phyloP scores from a whole-genome alignment of 768 basidiomycete species.

The Psilocybe tampanensis region DNA sequence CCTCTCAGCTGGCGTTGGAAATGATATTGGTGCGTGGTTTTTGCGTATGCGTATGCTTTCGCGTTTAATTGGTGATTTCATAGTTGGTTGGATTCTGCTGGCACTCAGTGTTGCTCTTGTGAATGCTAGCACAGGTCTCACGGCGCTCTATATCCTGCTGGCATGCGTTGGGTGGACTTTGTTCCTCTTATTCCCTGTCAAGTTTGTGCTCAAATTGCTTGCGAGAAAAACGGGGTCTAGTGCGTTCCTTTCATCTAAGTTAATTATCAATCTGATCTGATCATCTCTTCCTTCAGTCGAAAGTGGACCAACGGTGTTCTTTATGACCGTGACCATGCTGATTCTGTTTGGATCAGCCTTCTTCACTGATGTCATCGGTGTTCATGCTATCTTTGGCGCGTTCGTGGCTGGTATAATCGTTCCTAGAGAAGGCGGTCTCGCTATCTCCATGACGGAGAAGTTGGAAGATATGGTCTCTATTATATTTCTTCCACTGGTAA shows the following conservation, averaged over 20 bases:
- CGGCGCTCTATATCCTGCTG: constrained; percentile 85
- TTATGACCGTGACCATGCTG: constrained; percentile 86
- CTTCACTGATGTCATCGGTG: constrained; percentile 92
- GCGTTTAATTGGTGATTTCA: background rate
- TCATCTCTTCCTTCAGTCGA: constrained; percentile 41
- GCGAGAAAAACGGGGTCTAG: constrained; percentile 78
- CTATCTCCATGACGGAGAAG: constrained; percentile 88
- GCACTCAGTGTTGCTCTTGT: constrained; percentile 92
- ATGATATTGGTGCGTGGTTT: constrained; percentile 61
- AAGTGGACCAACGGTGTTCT: constrained; percentile 82
- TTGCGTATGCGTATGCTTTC: background rate
- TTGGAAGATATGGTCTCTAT: constrained; percentile 95
- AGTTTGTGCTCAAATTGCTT: constrained; percentile 64
- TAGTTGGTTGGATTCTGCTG: constrained; percentile 83
- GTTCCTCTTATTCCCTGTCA: constrained; percentile 72
- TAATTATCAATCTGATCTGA: background rate
- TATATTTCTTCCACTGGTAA: constrained; percentile 84
- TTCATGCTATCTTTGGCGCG: constrained; percentile 89
- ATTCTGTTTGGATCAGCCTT: constrained; percentile 86
- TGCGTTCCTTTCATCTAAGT: constrained; percentile 24
- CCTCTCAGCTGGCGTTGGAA: constrained; percentile 89
- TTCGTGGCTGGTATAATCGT: constrained; percentile 83
- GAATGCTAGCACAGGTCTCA: constrained; percentile 81
- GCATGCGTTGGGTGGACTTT: constrained; percentile 80
- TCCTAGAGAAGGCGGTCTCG: constrained; percentile 86